Evolutionary conservation across 1,139 yeast species (phyloP).

Genomic region (Ogataea hybrid): DNA sequence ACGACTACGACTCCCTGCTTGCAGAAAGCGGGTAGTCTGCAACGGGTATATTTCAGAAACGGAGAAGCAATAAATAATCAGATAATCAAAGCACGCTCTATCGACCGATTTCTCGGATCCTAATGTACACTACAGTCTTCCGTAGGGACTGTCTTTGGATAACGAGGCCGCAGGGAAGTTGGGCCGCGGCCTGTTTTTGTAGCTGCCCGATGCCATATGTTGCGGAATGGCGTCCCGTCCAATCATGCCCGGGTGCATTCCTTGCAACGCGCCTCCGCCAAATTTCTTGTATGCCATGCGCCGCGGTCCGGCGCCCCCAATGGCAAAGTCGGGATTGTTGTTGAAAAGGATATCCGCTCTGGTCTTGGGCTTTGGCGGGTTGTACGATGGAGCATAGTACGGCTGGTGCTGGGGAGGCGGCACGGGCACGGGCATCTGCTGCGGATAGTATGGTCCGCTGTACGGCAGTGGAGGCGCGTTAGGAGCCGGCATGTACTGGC

Average conservation of each 20-base stretch:
- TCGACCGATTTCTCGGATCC: background rate
- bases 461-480: constrained; percentile 10
- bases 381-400: constrained; percentile 12
- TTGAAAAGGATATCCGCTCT: constrained; percentile 26
- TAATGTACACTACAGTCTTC: constrained; percentile 20
- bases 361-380: constrained; percentile 14
- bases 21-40: constrained; percentile 7
- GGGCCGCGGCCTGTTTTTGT: constrained; percentile 19
- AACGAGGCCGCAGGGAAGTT: constrained; percentile 20
- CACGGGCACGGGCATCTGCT: constrained; percentile 4
- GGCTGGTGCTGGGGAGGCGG: constrained; percentile 10
- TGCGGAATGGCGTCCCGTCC: constrained; percentile 15
- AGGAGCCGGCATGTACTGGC: constrained; percentile 14
- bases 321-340: constrained; percentile 28
- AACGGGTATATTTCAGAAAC: constrained; percentile 7
- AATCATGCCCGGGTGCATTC: constrained; percentile 13
- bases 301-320: constrained; percentile 10
- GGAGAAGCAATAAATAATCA: constrained; percentile 5
- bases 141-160: constrained; percentile 29
- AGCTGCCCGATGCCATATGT: constrained; percentile 16
- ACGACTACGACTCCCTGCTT: constrained; percentile 5
- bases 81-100: constrained; percentile 2
- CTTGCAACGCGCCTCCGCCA: constrained; percentile 19
- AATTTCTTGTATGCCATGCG: constrained; percentile 23
- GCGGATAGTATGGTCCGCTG: constrained; percentile 20